Percentiles rank a stretch among this genome's conserved stretches.
phyloP scores from a whole-genome alignment of 2,329 filamentous ascomycete species.

The Cytospora leucostoma region DNA sequence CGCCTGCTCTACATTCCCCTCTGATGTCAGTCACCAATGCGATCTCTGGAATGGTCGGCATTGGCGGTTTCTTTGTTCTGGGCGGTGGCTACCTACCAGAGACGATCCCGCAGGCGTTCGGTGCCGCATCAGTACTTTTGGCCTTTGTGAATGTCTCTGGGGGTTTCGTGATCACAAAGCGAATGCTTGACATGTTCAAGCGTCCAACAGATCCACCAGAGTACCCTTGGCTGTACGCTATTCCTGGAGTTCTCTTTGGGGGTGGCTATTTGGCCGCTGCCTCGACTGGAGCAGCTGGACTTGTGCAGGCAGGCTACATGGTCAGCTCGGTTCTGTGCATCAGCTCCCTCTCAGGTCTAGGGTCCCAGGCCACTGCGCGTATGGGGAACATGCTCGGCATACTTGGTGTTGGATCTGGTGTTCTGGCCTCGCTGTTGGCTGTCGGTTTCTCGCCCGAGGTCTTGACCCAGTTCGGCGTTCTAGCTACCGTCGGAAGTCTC shows the following conservation, averaged over 20 bases:
- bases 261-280: conserved; percentile 81
- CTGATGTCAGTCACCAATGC: conserved; percentile 94
- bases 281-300: conserved; percentile 76
- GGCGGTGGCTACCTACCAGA: conserved; percentile 77
- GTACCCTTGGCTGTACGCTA: conserved; percentile 82
- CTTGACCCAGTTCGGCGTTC: conserved; percentile 74
- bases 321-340: conserved; percentile 85
- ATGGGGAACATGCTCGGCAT: conserved; percentile 87
- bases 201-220: conserved; percentile 84
- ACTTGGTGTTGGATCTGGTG: conserved; percentile 79
- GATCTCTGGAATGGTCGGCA: conserved; percentile 86
- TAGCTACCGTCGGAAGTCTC: conserved; percentile 72
- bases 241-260: conserved; percentile 76
- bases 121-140: conserved; percentile 76
- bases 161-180: conserved; percentile 87
- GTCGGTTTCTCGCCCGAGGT: conserved; percentile 80
- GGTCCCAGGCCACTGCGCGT: conserved; percentile 79
- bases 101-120: conserved; percentile 77
- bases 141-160: conserved; percentile 89
- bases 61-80: conserved; percentile 86
- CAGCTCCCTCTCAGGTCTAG: conserved; percentile 76
- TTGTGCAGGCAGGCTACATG: conserved; percentile 86
- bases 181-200: conserved; percentile 92
- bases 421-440: conserved; percentile 78
- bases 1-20: conserved; percentile 80